Evolutionary conservation across 306 rosid genomes (phyloP).

Genomic region (Citrullus amarus): DNA sequence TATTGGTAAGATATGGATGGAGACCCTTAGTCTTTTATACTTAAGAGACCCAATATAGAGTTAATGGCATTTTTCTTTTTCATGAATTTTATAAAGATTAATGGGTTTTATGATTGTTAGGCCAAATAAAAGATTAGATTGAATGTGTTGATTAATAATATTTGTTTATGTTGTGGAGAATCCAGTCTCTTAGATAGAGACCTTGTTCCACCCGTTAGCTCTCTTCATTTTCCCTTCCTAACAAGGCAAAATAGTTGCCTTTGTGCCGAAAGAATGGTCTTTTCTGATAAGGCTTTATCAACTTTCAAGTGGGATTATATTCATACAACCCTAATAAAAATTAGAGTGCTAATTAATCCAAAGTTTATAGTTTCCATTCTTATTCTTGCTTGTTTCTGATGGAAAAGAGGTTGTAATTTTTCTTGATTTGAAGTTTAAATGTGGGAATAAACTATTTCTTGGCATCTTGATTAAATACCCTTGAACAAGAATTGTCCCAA

Average conservation of each 20-base stretch:
- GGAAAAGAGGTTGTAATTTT: too few relatives aligned
- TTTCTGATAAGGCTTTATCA: neutral
- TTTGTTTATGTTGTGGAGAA: neutral
- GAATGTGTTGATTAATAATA: neutral
- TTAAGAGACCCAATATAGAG: neutral
- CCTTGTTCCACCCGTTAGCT: neutral
- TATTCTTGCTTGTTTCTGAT: too few relatives aligned
- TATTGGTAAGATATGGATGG: neutral
- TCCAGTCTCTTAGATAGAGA: neutral
- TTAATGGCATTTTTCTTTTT: neutral
- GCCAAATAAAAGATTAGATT: neutral
- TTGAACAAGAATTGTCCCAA: too few relatives aligned
- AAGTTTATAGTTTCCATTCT: neutral
- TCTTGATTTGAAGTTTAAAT: too few relatives aligned
- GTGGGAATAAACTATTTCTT: too few relatives aligned
- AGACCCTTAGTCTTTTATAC: neutral
- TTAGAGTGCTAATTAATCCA: neutral
- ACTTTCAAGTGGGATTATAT: neutral
- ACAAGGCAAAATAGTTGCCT: neutral
- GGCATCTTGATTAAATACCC: too few relatives aligned
- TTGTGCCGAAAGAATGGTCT: neutral
- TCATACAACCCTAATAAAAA: neutral
- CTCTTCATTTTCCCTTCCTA: neutral
- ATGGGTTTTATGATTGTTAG: neutral
- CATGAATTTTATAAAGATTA: neutral